A percentile compares a stretch with the other conserved stretches of the same genome.
Conservation (phyloP, 176 grass and related monocot genomes). For the Aegilops tauschii region DNA sequence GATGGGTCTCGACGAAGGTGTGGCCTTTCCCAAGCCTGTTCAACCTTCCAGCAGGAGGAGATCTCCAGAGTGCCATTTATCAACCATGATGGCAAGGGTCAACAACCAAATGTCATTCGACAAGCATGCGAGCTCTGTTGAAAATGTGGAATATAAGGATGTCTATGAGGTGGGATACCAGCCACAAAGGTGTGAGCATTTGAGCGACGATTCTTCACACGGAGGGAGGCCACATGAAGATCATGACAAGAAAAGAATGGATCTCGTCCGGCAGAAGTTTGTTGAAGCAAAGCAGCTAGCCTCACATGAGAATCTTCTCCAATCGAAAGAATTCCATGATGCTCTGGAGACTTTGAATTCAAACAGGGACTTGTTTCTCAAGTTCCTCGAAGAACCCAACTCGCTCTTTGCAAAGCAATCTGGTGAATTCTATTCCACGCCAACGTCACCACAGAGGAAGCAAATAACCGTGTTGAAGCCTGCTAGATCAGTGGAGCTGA, state of each 20-base stretch:
- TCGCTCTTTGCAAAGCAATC: constrained; percentile 55
- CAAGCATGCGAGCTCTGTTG: constrained; percentile 26
- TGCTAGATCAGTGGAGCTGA: constrained; percentile 54
- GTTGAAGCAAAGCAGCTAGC: constrained; percentile 81
- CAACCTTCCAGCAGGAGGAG: constrained; percentile 40
- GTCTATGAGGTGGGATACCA: constrained; percentile 75
- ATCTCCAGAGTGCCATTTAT: constrained; percentile 40
- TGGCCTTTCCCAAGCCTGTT: constrained; percentile 31
- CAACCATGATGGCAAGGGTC: constrained; percentile 26
- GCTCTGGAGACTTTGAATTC: constrained; percentile 88
- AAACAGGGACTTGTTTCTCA: constrained; percentile 87
- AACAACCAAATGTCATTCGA: constrained; percentile 41
- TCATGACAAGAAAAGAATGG: constrained; percentile 59
- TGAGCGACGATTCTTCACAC: constrained; percentile 23
- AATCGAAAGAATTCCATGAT: constrained; percentile 84
- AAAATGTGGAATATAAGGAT: constrained; percentile 73
- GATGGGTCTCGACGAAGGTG: constrained; percentile 86
- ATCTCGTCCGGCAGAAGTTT: constrained; percentile 84
- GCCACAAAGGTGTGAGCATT: constrained; percentile 36
- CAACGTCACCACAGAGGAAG: constrained; percentile 62
- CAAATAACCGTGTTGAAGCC: constrained; percentile 89
- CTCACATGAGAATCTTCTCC: constrained; percentile 65
- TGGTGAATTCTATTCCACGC: constrained; percentile 37
- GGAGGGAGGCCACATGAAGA: constrained; percentile 35
- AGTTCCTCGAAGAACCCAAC: constrained; percentile 95